Conservation (phyloP, 495 filamentous ascomycete genomes). For the Penicillium cosmopolitanum region DNA sequence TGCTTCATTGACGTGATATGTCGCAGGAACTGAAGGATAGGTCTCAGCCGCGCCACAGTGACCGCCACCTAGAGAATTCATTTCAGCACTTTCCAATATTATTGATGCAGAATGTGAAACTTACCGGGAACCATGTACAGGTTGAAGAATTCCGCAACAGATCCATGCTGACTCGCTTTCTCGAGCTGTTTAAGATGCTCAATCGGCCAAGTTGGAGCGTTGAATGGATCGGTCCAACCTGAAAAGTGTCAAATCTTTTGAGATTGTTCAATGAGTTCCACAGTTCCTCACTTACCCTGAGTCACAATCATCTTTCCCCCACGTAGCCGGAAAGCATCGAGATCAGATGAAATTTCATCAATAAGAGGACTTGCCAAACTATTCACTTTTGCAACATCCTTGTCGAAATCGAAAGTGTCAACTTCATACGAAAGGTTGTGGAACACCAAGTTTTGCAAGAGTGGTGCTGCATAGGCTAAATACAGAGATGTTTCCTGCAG, state of each 20-base stretch:
- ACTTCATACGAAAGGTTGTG: slow-evolving; percentile 66
- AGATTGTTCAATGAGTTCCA: neutral
- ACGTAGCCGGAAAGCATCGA: slow-evolving; percentile 30
- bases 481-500: slow-evolving; percentile 36
- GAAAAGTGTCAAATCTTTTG: neutral
- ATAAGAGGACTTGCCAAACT: slow-evolving; percentile 34
- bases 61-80: slow-evolving; percentile 44
- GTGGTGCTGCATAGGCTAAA: slow-evolving; percentile 46
- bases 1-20: slow-evolving; percentile 35
- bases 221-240: slow-evolving; percentile 43
- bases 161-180: slow-evolving; percentile 20
- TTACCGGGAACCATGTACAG: slow-evolving; percentile 23
- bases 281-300: slow-evolving; percentile 27
- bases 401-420: slow-evolving; percentile 39
- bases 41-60: slow-evolving; percentile 40
- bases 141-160: slow-evolving; percentile 38
- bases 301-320: slow-evolving; percentile 45
- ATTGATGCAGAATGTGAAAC: slow-evolving; percentile 3
- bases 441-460: slow-evolving; percentile 68
- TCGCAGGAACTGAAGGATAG: slow-evolving; percentile 38
- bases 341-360: slow-evolving; percentile 38
- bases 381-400: slow-evolving; percentile 38
- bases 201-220: slow-evolving; percentile 48
- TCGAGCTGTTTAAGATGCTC: slow-evolving; percentile 41
- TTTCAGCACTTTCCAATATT: neutral